Evolutionary conservation across 345 rosid species (phyloP), one percentile per base, ranked within the genome.

Genomic region (Mallotus nudiflorus): DNA sequence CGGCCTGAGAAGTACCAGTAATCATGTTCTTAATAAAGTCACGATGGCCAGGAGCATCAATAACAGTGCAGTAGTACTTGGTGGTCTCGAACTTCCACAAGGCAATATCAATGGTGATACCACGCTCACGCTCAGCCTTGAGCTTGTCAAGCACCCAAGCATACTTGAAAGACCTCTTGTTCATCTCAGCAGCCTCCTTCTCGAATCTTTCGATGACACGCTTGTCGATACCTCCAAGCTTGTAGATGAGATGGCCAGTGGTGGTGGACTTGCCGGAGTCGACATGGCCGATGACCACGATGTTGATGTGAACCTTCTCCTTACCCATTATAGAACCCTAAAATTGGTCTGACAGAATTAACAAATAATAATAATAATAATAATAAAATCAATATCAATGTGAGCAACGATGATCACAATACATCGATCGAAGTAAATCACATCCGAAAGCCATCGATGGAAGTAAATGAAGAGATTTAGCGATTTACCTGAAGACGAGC

Each of bases 151-250:
- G 77, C 6, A 90, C 96, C 96, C 92, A 90, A 0, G 96, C 96
- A 37, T 90, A 90, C 84, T 90, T 90, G 87, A 90, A 90, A 0
- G 96, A 90, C 77, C 96, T 82, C 78, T 90, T 90, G 87, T 90
- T 90, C 96, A 90, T 90, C 87, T 90, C 96, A 67, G 96, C 92
- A 72, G 96, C 96, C 62, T 90, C 96, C 85, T 89, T 89, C 89
- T 89, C 93, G 10, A 89, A 89, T 78, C 91, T 86, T 78, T 89
- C 93, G 9, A 89, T 89, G 14, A 89, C 93, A 85, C 93, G 93
- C 87, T 89, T 89, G 91, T 89, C 93, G 62, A 89, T 89, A 39
- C 93, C 93, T 48, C 93, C 93, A 2, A 89, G 84, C 91, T 89
- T 89, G 87, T 89, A 89, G 81, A 86, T 89, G 83, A 89, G 84